Base-by-base conservation (phyloP, 2,329 filamentous ascomycete genomes). In the Truncatella angustata region DNA sequence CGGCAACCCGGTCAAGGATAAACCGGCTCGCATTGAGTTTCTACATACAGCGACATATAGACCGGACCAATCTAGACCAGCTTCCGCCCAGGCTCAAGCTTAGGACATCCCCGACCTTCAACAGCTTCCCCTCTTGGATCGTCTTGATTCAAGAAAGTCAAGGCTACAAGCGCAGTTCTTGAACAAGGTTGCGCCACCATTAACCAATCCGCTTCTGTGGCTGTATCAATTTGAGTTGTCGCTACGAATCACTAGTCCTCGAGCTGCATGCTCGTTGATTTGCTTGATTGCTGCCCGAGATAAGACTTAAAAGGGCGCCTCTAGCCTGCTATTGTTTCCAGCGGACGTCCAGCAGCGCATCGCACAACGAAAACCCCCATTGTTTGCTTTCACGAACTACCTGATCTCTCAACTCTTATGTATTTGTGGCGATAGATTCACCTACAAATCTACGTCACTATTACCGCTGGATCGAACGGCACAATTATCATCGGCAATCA, bases 101-200 rank as follows among this genome's bases (percentile, higher is more conserved):
- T 12, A 40, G n/a, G 7, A 40, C 40, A 24, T 16, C 40, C 40
- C 21, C 40, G 20, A 12, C 40, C 40, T 11, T 16, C 40, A 16
- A 21, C 20, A 44, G 40, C 40, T 44, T 44, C 40, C 40, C 40
- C 40, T 44, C 40, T 28, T 28, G 40, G 40, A 44, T 26, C 40
- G 16, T 26, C 23, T 16, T 23, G 40, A 44, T 28, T 44, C 40
- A 44, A 24, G 40, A 44, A 44, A 44, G 40, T 44, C 40, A 44
- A 28, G 20, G 28, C 40, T 20, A 44, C 40, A 44, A 28, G 40
- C 21, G 20, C 40, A 44, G 40, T 23, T 28, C 21, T n/a, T 28
- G 28, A 44, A 26, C 40, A 44, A 44, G 40, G 24, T 44, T 44
- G 21, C 40, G 40, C 40, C 23, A 44, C 23, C 21, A 21, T n/a